These are phyloP conservation scores for Malus orientalis DNA, from an alignment of 306 rosid species.

Conservation along the genomic window DNA sequence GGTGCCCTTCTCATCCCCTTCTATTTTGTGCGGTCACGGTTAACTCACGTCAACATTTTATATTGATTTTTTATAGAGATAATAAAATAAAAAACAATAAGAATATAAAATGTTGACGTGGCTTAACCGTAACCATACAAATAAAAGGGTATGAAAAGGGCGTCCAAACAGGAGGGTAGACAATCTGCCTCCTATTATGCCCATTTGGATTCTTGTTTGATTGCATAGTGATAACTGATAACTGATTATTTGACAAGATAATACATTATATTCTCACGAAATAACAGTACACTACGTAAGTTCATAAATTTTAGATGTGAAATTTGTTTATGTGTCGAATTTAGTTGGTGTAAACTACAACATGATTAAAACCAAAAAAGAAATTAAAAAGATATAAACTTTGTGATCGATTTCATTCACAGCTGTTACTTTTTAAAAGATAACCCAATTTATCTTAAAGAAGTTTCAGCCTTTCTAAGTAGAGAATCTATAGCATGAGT, in stretches of 20 bases:
- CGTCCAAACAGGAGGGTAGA: too few relatives aligned
- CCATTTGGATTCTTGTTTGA: not conserved
- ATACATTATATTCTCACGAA: not conserved
- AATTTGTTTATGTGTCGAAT: not conserved
- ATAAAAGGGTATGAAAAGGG: too few relatives aligned
- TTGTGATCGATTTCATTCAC: not conserved
- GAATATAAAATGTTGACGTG: too few relatives aligned
- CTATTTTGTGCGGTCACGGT: too few relatives aligned
- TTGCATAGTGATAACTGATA: not conserved
- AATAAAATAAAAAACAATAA: too few relatives aligned
- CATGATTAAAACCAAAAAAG: not conserved
- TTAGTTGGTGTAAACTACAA: not conserved
- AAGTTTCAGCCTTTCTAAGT: not conserved
- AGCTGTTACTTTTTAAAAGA: not conserved
- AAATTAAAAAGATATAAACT: not conserved
- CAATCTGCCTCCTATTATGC: too few relatives aligned
- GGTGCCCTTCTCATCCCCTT: too few relatives aligned
- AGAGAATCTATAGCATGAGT: slow-evolving; percentile 14
- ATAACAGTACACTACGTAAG: not conserved
- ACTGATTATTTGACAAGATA: not conserved
- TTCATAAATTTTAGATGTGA: not conserved
- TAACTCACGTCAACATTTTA: too few relatives aligned
- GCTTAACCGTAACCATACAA: too few relatives aligned
- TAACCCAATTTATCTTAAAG: slow-evolving; percentile 4
- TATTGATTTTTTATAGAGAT: too few relatives aligned